Conservation (phyloP, 176 grass and related monocot genomes). For the Carex parvula region DNA sequence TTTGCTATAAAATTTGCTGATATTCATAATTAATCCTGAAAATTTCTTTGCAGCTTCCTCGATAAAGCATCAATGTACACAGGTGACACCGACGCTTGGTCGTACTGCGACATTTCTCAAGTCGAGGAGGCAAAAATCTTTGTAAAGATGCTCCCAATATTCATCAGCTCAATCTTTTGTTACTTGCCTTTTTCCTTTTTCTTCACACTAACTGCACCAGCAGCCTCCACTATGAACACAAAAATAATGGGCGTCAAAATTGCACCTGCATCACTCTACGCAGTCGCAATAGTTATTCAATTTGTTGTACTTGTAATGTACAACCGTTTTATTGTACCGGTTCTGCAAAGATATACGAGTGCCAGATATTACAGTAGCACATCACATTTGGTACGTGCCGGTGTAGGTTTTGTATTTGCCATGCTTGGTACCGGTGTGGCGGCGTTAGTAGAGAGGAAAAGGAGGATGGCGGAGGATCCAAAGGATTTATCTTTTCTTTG, state of each 20-base stretch:
- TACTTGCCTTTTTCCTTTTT: constrained; percentile 46
- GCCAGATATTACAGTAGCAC: constrained; percentile 25
- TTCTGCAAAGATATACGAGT: constrained; percentile 37
- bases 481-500: constrained; percentile 47
- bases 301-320: constrained; percentile 47
- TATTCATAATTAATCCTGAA: background rate
- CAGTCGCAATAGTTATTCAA: constrained; percentile 56
- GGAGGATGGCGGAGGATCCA: constrained; percentile 28
- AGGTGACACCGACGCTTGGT: constrained; percentile 16
- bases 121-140: constrained; percentile 34
- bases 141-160: constrained; percentile 42
- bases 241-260: constrained; percentile 29
- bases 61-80: constrained; percentile 17
- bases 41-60: constrained; percentile 24
- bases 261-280: constrained; percentile 52
- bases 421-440: constrained; percentile 36
- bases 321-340: constrained; percentile 13
- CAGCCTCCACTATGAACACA: constrained; percentile 54
- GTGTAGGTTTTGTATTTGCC: constrained; percentile 39
- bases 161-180: constrained; percentile 43
- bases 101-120: constrained; percentile 39
- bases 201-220: constrained; percentile 54
- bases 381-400: constrained; percentile 35
- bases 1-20: background rate
- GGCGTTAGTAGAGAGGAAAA: constrained; percentile 45